Evolutionary conservation across 1,139 yeast species (phyloP).

Genomic region (Komagataea norvegica): DNA sequence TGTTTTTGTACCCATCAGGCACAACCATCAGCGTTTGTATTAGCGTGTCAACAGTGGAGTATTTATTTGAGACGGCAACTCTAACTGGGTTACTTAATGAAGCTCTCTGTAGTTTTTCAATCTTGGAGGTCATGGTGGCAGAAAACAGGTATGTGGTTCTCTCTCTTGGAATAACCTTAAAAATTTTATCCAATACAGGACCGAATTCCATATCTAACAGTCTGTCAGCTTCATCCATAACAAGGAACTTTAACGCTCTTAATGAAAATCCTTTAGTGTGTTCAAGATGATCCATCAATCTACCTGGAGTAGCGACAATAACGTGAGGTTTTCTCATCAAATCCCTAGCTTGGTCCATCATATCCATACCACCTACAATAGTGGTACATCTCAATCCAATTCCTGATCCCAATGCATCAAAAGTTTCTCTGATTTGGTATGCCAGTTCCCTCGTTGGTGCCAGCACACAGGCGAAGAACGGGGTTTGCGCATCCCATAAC

Average conservation of each 20-base stretch:
- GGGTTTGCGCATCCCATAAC: constrained; percentile 82
- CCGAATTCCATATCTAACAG: constrained; percentile 95
- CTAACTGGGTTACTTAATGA: constrained; percentile 85
- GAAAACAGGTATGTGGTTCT: constrained; percentile 87
- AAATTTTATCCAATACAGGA: constrained; percentile 83
- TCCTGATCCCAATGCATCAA: constrained; percentile 83
- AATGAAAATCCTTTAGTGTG: constrained; percentile 89
- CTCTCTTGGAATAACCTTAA: constrained; percentile 78
- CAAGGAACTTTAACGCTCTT: constrained; percentile 73
- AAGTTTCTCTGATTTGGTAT: constrained; percentile 90
- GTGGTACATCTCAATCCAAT: constrained; percentile 90
- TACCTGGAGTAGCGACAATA: constrained; percentile 94
- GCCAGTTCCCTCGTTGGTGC: constrained; percentile 98
- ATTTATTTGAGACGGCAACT: constrained; percentile 83
- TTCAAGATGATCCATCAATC: constrained; percentile 92
- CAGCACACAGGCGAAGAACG: constrained; percentile 82
- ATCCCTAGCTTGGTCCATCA: constrained; percentile 96
- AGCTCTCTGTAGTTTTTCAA: constrained; percentile 92
- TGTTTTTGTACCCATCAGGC: constrained; percentile 90
- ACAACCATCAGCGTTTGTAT: constrained; percentile 87
- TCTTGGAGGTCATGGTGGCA: constrained; percentile 95
- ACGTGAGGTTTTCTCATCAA: constrained; percentile 91
- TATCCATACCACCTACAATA: constrained; percentile 96
- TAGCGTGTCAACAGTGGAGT: constrained; percentile 89
- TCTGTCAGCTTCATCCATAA: constrained; percentile 97